Evolutionary conservation across 2,329 filamentous ascomycete genomes (phyloP).

Genomic region (Mariannaea elegans): DNA sequence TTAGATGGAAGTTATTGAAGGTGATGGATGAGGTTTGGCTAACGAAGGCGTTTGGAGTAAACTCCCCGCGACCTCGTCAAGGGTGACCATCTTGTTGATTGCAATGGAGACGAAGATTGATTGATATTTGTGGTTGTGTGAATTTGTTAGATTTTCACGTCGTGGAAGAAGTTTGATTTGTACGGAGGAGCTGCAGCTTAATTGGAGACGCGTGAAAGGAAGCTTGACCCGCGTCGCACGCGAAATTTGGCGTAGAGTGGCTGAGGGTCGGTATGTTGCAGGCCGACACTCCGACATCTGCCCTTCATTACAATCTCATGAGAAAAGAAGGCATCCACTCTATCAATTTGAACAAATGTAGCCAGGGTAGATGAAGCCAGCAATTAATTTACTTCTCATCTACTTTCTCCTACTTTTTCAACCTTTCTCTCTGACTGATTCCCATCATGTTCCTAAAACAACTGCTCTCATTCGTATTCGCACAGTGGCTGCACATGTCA

Average conservation of each 20-base stretch:
- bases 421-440: too few relatives aligned
- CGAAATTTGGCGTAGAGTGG: constrained; percentile 42
- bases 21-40: constrained; percentile 14
- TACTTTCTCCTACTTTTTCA: not conserved
- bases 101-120: not conserved
- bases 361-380: not conserved
- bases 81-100: constrained; percentile 44
- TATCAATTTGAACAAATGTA: not conserved
- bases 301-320: too few relatives aligned
- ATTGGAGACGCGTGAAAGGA: constrained; percentile 31
- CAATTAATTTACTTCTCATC: not conserved
- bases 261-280: constrained; percentile 18
- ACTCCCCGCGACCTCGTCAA: constrained; percentile 45
- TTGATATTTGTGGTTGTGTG: not conserved
- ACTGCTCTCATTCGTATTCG: too few relatives aligned
- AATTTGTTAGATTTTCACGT: not conserved
- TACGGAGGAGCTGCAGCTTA: too few relatives aligned
- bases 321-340: not conserved
- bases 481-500: not conserved
- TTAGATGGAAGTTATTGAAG: constrained; percentile 4
- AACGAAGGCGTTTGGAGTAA: constrained; percentile 47
- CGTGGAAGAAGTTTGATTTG: constrained; percentile 14
- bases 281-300: constrained; percentile 1
- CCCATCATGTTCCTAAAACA: too few relatives aligned
- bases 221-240: constrained; percentile 31